Conservation (phyloP, 305 asterid genomes). For the Solanum hybrid region DNA sequence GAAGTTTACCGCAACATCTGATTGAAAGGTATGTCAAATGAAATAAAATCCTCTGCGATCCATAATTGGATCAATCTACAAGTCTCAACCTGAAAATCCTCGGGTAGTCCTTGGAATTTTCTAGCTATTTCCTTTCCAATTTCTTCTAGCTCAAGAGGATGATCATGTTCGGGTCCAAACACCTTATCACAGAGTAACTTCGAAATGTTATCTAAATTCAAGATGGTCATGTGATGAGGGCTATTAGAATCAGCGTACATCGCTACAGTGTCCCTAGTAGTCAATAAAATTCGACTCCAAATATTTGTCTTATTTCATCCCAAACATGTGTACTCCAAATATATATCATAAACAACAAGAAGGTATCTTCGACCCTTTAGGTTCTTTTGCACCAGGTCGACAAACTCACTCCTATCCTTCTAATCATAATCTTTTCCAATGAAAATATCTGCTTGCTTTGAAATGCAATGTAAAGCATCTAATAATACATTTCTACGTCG, state of each 20-base stretch:
- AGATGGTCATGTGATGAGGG: background rate
- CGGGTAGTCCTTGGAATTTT: background rate
- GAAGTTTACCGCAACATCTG: background rate
- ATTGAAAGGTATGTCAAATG: background rate
- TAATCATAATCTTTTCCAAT: too few relatives aligned
- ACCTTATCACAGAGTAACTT: background rate
- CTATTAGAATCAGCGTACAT: background rate
- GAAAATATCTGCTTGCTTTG: too few relatives aligned
- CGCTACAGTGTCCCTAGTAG: too few relatives aligned
- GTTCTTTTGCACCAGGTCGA: too few relatives aligned
- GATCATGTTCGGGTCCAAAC: background rate
- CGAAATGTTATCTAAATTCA: background rate
- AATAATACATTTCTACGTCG: background rate
- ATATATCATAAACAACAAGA: too few relatives aligned
- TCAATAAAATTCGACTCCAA: too few relatives aligned
- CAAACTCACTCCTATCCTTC: too few relatives aligned
- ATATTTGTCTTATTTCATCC: too few relatives aligned
- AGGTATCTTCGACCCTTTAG: too few relatives aligned
- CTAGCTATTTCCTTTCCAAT: background rate
- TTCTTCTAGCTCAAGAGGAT: background rate
- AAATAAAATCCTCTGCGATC: background rate
- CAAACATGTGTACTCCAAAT: too few relatives aligned
- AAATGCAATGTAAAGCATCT: background rate
- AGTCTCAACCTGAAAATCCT: background rate
- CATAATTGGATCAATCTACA: background rate